Conservation (phyloP, 768 basidiomycete genomes). For the Suillus lakei region DNA sequence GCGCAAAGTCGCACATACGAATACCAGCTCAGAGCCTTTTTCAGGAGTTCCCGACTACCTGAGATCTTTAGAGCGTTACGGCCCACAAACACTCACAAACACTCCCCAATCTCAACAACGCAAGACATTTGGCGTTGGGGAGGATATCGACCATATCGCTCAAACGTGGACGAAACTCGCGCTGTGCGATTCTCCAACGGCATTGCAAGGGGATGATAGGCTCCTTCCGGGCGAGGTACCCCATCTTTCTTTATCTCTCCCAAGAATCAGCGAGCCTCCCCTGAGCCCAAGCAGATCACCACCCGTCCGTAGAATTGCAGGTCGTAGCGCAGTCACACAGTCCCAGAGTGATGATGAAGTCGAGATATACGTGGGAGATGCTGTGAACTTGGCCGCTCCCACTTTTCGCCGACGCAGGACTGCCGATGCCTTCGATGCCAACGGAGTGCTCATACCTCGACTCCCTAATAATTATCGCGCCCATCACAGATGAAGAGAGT, state of each 20-base stretch:
- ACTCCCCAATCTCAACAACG: not conserved
- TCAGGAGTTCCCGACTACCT: not conserved
- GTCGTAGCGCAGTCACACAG: not conserved
- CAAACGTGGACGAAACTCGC: not conserved
- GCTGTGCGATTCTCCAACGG: conserved; percentile 7
- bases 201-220: not conserved
- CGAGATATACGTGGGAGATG: not conserved
- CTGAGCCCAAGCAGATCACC: not conserved
- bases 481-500: not conserved
- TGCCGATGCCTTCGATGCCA: not conserved
- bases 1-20: not conserved
- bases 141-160: not conserved
- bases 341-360: not conserved
- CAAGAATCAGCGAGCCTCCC: not conserved
- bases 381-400: not conserved
- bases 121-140: not conserved
- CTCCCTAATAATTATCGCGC: not conserved
- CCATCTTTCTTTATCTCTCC: not conserved
- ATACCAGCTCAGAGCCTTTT: not conserved
- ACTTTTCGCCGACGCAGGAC: conserved; percentile 1
- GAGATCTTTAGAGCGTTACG: not conserved
- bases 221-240: not conserved
- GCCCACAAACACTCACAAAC: not conserved
- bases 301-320: not conserved
- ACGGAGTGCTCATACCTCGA: not conserved